Evolutionary conservation across 2,329 filamentous ascomycete genomes (phyloP).

Genomic region (Pseudodiploospora longispora): DNA sequence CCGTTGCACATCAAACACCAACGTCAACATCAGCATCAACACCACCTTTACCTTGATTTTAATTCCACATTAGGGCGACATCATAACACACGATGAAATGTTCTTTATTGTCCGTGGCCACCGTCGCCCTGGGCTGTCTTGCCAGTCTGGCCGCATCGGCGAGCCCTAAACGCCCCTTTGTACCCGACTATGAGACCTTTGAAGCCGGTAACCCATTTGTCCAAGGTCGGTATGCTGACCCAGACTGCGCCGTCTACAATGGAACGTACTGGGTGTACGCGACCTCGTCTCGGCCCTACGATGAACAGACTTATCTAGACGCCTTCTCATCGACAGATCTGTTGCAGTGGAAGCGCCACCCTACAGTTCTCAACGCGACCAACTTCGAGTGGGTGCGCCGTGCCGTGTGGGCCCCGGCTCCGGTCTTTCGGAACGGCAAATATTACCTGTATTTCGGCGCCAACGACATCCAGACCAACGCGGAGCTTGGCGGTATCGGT

Average conservation of each 20-base stretch:
- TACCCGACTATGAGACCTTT: conserved; percentile 29
- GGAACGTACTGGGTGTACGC: conserved; percentile 40
- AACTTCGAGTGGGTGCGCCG: conserved; percentile 32
- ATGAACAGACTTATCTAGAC: conserved; percentile 40
- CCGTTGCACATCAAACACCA: too few relatives aligned
- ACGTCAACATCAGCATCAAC: too few relatives aligned
- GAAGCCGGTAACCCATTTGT: conserved; percentile 40
- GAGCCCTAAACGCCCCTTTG: not conserved
- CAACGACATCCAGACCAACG: conserved; percentile 33
- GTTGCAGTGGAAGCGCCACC: conserved; percentile 39
- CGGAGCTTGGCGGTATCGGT: conserved; percentile 31
- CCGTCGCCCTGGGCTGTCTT: too few relatives aligned
- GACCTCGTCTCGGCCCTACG: conserved; percentile 35
- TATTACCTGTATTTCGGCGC: conserved; percentile 45
- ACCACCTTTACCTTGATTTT: too few relatives aligned
- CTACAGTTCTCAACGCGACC: conserved; percentile 28
- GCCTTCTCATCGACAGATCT: conserved; percentile 42
- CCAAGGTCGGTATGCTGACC: conserved; percentile 43
- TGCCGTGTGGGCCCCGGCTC: conserved; percentile 41
- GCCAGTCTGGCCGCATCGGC: too few relatives aligned
- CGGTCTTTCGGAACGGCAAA: conserved; percentile 32
- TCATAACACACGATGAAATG: too few relatives aligned
- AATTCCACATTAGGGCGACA: too few relatives aligned
- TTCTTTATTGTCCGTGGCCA: too few relatives aligned
- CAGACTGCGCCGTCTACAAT: conserved; percentile 38